Conservation (phyloP, 75 land plant genomes). For the Selaginella moellendorffii region DNA sequence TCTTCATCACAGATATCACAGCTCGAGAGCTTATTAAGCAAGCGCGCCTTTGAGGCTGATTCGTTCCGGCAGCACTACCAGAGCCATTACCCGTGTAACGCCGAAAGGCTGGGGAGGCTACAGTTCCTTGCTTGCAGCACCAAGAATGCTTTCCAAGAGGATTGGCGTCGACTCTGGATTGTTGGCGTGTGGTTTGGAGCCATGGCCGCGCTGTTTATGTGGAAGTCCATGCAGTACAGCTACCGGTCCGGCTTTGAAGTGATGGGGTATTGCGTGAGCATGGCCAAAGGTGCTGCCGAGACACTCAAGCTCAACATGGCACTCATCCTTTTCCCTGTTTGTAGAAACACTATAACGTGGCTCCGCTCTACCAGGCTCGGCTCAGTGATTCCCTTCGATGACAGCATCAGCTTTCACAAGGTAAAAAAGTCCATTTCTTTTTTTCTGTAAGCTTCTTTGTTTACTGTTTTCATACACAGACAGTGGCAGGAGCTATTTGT, state of each 20-base stretch:
- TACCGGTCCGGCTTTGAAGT: not conserved
- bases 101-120: not conserved
- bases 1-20: conserved; percentile 10
- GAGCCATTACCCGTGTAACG: not conserved
- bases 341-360: not conserved
- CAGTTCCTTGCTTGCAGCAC: not conserved
- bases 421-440: too few relatives aligned
- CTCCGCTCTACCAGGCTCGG: not conserved
- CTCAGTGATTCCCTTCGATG: not conserved
- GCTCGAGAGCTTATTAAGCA: conserved; percentile 7
- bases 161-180: not conserved
- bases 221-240: not conserved
- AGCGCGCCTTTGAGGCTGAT: too few relatives aligned
- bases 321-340: not conserved
- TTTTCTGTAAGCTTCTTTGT: too few relatives aligned
- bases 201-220: not conserved
- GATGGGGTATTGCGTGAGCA: not conserved
- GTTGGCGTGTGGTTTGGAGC: not conserved
- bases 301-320: not conserved
- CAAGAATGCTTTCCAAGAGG: not conserved
- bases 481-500: not conserved
- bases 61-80: too few relatives aligned
- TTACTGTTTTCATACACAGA: conserved; percentile 1
- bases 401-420: not conserved
- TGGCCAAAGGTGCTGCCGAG: not conserved